A percentile compares a stretch with the other conserved stretches of the same genome.
Evolutionary conservation across 139 green algal genomes (phyloP).

Genomic region (Chlamydomonas schloesseri): DNA sequence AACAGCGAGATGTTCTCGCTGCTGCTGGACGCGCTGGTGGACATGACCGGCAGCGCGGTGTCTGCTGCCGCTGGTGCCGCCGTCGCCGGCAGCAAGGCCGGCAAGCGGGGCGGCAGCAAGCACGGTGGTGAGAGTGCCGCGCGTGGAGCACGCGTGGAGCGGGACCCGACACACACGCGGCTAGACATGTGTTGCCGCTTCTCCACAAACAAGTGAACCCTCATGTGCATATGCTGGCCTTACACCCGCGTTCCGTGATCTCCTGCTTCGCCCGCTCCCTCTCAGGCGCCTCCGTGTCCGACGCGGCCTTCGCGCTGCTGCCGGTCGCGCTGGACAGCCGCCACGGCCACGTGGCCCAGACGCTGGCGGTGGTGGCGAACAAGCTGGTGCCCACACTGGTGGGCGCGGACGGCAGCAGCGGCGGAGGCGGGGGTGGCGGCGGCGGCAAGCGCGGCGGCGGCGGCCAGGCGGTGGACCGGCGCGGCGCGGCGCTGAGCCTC

Average conservation of each 20-base stretch:
- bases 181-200: not conserved
- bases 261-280: not conserved
- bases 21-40: constrained; percentile 24
- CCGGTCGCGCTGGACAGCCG: constrained; percentile 51
- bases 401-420: not conserved
- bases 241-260: no score
- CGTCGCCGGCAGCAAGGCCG: not conserved
- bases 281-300: constrained; percentile 8
- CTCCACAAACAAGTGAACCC: no score
- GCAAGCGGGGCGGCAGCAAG: not conserved
- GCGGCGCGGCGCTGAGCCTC: constrained; percentile 52
- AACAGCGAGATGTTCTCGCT: constrained; percentile 13
- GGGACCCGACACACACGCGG: no score
- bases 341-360: constrained; percentile 58
- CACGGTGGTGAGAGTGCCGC: not conserved
- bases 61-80: not conserved
- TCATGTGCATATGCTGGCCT: no score
- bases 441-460: constrained; percentile 21
- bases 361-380: constrained; percentile 57
- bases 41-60: constrained; percentile 7
- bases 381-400: constrained; percentile 61
- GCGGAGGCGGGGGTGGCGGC: no score
- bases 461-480: constrained; percentile 23
- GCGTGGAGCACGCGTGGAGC: no score
- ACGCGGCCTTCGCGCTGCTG: constrained; percentile 57